Evolutionary conservation across 2,329 filamentous ascomycete species (phyloP).

Genomic region (Trichoderma sp.): DNA sequence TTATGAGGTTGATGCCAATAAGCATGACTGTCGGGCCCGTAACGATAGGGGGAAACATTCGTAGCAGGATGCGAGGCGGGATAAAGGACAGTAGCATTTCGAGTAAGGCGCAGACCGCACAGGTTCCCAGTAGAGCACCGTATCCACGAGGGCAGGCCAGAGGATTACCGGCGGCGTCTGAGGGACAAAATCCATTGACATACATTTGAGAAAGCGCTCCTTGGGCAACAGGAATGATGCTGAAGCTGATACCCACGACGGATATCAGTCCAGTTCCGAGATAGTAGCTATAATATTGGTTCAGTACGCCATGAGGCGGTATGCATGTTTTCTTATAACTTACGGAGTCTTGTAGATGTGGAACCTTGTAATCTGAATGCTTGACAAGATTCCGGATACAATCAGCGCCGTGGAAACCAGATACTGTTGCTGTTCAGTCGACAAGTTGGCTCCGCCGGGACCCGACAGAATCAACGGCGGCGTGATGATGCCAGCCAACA

Average conservation of each 20-base stretch:
- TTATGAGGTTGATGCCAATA: constrained; percentile 71
- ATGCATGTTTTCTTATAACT: constrained; percentile 22
- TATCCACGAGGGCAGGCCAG: constrained; percentile 75
- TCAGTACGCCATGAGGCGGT: not conserved
- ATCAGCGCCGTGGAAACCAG: constrained; percentile 77
- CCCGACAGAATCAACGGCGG: constrained; percentile 71
- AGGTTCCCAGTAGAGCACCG: constrained; percentile 68
- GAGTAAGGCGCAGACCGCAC: constrained; percentile 61
- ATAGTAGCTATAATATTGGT: constrained; percentile 55
- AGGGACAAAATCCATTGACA: constrained; percentile 63
- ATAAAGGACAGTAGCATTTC: constrained; percentile 75
- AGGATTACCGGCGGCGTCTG: constrained; percentile 57
- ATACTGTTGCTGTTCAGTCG: constrained; percentile 63
- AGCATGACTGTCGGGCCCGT: constrained; percentile 68
- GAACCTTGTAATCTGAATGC: constrained; percentile 74
- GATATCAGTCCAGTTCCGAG: constrained; percentile 77
- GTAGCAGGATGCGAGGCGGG: constrained; percentile 64
- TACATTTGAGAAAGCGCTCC: constrained; percentile 78
- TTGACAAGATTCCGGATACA: constrained; percentile 71
- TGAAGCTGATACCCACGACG: constrained; percentile 61
- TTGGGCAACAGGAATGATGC: constrained; percentile 43
- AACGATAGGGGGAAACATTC: constrained; percentile 75
- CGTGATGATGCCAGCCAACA: constrained; percentile 73
- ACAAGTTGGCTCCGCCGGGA: constrained; percentile 61
- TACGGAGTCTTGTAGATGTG: constrained; percentile 65